Base-by-base conservation (phyloP, 176 grass and related monocot genomes). In the Eragrostis nindensis region DNA sequence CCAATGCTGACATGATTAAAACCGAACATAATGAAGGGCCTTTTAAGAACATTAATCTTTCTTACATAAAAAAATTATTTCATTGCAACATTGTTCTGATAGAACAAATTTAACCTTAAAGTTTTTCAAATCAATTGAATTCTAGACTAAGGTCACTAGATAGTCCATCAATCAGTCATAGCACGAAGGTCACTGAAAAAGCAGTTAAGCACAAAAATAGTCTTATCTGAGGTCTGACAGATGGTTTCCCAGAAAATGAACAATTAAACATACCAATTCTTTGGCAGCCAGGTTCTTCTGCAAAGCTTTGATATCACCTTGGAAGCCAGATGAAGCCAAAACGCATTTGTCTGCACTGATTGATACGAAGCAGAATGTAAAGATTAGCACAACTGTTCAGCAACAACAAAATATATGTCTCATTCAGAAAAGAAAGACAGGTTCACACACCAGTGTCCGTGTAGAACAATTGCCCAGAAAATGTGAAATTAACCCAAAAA, bases 281-380 rank as follows among this genome's bases (percentile, higher is more conserved):
- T 87, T 94, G 47, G 95, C 92, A 43, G 89, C 19, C 52, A 97
- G 87, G 71, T 83, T 88, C 69, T 92, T 97, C 74, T 94, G 92
- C 47, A 94, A 70, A 81, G 88, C 81, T 86, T 94, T 91, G 64
- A 93, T 89, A 87, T 98, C 95, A 47, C 87, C 95, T 89, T 98
- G 92, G 75, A 92, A 98, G 74, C 95, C 95, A 53, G 90, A 94
- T n/a, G 95, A 94, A 5, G 90, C 90, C 78, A 94, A 68, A 56
- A 93, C 86, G 77, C 86, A 93, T 80, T 94, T 98, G 22, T 93
- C 88, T 47, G 84, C 74, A 60, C 92, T 94, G 77, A 55, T 71
- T 30, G 22, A 5, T 54, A 2, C 15, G 16, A 66, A 30, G 81
- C 8, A 36, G 30, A 27, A 82, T 11, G 75, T 71, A 15, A 55